Percentiles rank a stretch among this genome's conserved stretches.
phyloP scores from a whole-genome alignment of 2,329 filamentous ascomycete genomes.

The Xylaria sp. region DNA sequence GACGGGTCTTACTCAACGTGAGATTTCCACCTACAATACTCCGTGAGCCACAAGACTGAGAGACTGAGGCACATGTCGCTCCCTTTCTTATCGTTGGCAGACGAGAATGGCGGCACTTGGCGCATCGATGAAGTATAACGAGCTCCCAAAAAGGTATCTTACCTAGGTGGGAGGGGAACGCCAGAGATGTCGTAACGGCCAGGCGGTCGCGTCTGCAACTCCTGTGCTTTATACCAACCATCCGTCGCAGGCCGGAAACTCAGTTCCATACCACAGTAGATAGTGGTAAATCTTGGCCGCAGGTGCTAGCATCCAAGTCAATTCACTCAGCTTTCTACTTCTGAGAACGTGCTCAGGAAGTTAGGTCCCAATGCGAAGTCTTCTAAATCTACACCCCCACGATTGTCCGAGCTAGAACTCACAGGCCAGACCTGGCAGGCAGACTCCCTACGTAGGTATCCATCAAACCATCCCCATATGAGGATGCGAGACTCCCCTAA shows the following conservation, averaged over 20 bases:
- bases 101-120: constrained; percentile 4
- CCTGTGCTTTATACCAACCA: neutral
- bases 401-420: neutral
- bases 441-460: neutral
- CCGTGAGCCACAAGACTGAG: constrained; percentile 2
- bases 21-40: constrained; percentile 5
- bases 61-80: constrained; percentile 16
- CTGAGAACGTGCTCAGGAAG: constrained; percentile 14
- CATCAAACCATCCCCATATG: constrained; percentile 8
- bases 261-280: constrained; percentile 1
- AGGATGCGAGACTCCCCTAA: neutral
- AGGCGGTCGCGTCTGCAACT: neutral
- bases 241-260: constrained; percentile 1
- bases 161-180: neutral
- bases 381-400: constrained; percentile 28
- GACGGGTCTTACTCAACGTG: constrained; percentile 15
- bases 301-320: constrained; percentile 3
- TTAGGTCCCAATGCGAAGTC: neutral
- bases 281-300: constrained; percentile 3
- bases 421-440: neutral
- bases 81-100: constrained; percentile 12
- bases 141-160: neutral
- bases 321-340: constrained; percentile 24
- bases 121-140: neutral
- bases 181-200: neutral